phyloP scores from a whole-genome alignment of 768 basidiomycete genomes.

The Suillus lakei region DNA sequence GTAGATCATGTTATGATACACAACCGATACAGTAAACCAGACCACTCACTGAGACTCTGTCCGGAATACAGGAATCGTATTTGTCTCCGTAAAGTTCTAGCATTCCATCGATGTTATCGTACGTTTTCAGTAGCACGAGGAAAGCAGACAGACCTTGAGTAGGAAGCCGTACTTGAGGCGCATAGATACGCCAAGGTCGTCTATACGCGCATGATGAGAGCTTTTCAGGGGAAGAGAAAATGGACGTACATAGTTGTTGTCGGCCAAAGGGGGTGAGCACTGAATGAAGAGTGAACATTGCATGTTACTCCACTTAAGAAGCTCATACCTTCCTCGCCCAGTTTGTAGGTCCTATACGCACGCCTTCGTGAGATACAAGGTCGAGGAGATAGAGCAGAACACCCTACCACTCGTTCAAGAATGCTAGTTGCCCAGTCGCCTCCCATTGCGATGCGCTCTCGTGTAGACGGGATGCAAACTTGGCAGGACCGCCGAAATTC shows the following conservation, averaged over 20 bases:
- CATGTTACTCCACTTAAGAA: neutral
- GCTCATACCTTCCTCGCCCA: conserved; percentile 78
- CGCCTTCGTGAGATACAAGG: neutral
- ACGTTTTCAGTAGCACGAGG: neutral
- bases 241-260: conserved; percentile 74
- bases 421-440: conserved; percentile 66
- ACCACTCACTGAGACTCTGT: conserved; percentile 70
- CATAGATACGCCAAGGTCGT: conserved; percentile 70
- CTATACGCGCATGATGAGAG: conserved; percentile 33
- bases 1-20: neutral
- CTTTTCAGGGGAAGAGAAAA: neutral
- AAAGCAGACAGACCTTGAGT: conserved; percentile 48
- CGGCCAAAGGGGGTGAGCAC: conserved; percentile 91
- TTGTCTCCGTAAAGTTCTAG: conserved; percentile 63
- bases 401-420: conserved; percentile 81
- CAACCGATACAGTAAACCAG: neutral
- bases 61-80: conserved; percentile 76
- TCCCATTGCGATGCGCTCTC: conserved; percentile 61
- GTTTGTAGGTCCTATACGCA: conserved; percentile 75
- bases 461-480: conserved; percentile 60
- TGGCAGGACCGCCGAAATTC: conserved; percentile 64
- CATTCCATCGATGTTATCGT: conserved; percentile 8
- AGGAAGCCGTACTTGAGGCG: conserved; percentile 82
- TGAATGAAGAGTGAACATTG: conserved; percentile 25
- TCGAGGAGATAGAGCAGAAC: conserved; percentile 5